These are phyloP conservation scores for Nymphaea colorata DNA, from an alignment of 164 flowering plant genomes.

Conservation along the genomic window DNA sequence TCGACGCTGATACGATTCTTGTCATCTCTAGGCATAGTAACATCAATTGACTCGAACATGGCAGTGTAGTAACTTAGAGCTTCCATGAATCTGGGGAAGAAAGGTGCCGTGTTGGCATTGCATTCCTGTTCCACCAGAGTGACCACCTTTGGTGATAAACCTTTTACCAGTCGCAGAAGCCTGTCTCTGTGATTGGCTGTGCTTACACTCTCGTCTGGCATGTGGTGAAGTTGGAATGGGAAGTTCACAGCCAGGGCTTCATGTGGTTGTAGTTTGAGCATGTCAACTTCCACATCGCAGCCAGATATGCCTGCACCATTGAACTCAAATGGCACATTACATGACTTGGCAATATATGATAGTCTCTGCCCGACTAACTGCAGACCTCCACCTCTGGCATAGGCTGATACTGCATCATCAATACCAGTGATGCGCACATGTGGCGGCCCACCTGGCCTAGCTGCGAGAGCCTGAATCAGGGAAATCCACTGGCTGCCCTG, in stretches of 20 bases:
- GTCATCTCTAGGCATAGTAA: conserved; percentile 42
- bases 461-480: conserved; percentile 56
- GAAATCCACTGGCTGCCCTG: conserved; percentile 72
- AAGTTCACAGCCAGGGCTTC: conserved; percentile 76
- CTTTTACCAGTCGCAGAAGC: conserved; percentile 48
- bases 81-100: conserved; percentile 51
- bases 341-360: conserved; percentile 36
- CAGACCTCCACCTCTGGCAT: conserved; percentile 67
- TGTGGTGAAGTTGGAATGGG: conserved; percentile 56
- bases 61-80: conserved; percentile 44
- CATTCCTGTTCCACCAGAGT: conserved; percentile 79
- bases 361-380: conserved; percentile 53
- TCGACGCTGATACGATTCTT: conserved; percentile 61
- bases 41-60: conserved; percentile 71
- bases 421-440: conserved; percentile 58
- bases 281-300: conserved; percentile 29
- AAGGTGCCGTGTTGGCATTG: conserved; percentile 55
- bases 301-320: conserved; percentile 31
- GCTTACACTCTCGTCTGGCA: conserved; percentile 74
- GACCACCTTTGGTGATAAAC: conserved; percentile 69
- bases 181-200: conserved; percentile 57
- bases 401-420: conserved; percentile 53
- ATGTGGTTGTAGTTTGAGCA: conserved; percentile 31
- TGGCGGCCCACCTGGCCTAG: conserved; percentile 67
- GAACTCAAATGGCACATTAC: conserved; percentile 66